phyloP scores from a whole-genome alignment of 2,329 filamentous ascomycete species.

The Coniochaeta sp. region DNA sequence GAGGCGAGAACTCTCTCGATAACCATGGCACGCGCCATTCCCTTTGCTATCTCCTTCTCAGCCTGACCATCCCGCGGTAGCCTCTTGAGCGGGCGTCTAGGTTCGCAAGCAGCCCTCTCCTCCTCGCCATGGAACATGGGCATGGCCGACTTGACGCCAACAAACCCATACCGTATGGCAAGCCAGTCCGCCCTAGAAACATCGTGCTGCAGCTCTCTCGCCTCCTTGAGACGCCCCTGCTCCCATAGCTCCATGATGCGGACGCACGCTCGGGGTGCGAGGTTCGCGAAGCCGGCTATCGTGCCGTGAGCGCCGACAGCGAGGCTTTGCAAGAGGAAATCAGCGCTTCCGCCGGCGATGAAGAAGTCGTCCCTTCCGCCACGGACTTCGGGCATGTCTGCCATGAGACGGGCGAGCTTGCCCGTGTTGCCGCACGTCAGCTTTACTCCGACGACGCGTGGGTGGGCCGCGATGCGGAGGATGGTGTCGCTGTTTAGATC shows the following conservation, averaged over 20 bases:
- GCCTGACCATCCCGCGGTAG: slow-evolving; percentile 25
- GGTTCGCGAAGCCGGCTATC: slow-evolving; percentile 65
- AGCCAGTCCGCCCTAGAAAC: slow-evolving; percentile 39
- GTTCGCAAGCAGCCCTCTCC: slow-evolving; percentile 22
- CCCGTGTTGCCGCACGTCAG: slow-evolving; percentile 51
- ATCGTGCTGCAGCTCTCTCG: slow-evolving; percentile 47
- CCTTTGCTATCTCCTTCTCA: slow-evolving; percentile 27
- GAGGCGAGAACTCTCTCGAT: slow-evolving; percentile 25
- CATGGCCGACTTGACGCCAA: slow-evolving; percentile 39
- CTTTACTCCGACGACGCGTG: slow-evolving; percentile 49
- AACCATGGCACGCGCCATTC: slow-evolving; percentile 18
- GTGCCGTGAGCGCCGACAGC: slow-evolving; percentile 65
- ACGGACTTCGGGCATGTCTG: slow-evolving; percentile 25
- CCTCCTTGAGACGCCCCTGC: slow-evolving; percentile 50
- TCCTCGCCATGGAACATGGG: slow-evolving; percentile 31
- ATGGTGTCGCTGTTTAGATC: slow-evolving; percentile 45
- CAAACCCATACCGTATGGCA: slow-evolving; percentile 39
- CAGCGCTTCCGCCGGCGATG: slow-evolving; percentile 65
- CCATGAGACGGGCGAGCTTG: slow-evolving; percentile 46
- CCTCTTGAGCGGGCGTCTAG: slow-evolving; percentile 29
- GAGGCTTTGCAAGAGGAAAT: slow-evolving; percentile 66
- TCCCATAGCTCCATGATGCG: slow-evolving; percentile 53
- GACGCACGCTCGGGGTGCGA: slow-evolving; percentile 56
- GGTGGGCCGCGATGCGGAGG: slow-evolving; percentile 37
- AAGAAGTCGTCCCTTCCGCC: slow-evolving; percentile 41